Base-by-base conservation (phyloP, 176 grass and related monocot species). In the Oryza nivara region DNA sequence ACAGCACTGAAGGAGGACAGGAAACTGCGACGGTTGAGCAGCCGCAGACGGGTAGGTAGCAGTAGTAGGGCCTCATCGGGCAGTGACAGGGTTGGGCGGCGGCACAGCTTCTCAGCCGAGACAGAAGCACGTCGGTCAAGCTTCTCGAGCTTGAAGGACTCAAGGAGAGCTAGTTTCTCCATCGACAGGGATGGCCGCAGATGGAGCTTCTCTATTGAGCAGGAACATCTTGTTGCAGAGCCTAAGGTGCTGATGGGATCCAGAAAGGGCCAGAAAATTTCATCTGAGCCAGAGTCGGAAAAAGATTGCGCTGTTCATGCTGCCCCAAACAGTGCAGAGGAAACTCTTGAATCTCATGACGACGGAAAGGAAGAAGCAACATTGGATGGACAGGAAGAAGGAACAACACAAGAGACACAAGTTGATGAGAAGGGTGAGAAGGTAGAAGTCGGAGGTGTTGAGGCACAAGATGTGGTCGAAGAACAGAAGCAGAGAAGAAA, bases 151-250 rank as follows among this genome's bases (percentile, higher is more conserved):
- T 65, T 90, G 67, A 95, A 94, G 84, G 93, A 98, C 58, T 79
- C 77, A 2, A 93, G 91, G 68, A 88, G 93, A 77, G 91, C 93
- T 15, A 98, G 96, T 85, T 96, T 98, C 81, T 98, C 96, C 67
- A 72, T 92, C 64, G 91, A 98, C 32, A 88, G 79, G 86, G 90
- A 92, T 92, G 93, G 85, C 5, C 73, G 75, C 26, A 91, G 93
- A 45, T 96, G 91, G 96, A 98, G 91, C 88, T 98, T 98, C 88
- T 96, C 81, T 4, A 89, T 98, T 60, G 93, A 98, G 65, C 90
- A 92, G 80, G 93, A 95, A 63, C 89, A 90, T 80, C 91, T 98
- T 1, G 89, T 94, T n/a, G 83, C 88, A 0, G 84, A 90, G 30
- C 90, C 89, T 28, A 93, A 97, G 86, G 77, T 88, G 34, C 72